These are phyloP conservation scores for Hypoxylon fragiforme DNA, from an alignment of 495 filamentous ascomycete species.

Conservation along the genomic window DNA sequence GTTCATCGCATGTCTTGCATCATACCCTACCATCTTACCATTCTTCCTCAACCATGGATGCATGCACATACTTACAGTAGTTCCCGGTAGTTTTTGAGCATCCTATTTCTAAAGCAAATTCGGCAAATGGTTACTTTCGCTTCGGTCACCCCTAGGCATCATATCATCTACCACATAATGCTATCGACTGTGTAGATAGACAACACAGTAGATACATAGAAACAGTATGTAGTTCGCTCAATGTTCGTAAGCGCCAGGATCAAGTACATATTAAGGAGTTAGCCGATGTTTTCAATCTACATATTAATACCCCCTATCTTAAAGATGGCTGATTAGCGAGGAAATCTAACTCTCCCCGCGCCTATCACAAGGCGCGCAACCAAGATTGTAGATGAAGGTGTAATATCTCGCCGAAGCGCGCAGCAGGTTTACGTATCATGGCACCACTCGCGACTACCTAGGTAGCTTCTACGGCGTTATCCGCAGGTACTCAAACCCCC, in stretches of 20 bases:
- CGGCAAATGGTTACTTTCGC: not conserved
- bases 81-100: not conserved
- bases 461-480: constrained; percentile 12
- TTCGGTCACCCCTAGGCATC: not conserved
- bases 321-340: constrained; percentile 1
- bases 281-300: not conserved
- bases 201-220: no score
- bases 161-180: no score
- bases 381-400: no score
- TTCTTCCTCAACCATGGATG: no score
- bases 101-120: constrained; percentile 8
- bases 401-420: not conserved
- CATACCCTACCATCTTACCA: constrained; percentile 1
- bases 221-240: no score
- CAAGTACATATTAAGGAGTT: not conserved
- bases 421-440: not conserved
- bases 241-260: not conserved
- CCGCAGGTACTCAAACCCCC: constrained; percentile 43
- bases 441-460: not conserved
- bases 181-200: no score
- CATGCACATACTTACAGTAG: no score
- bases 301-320: not conserved
- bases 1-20: constrained; percentile 14
- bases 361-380: constrained; percentile 5
- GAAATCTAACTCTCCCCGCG: not conserved